Evolutionary conservation across 2,329 filamentous ascomycete genomes (phyloP), one percentile per base, ranked within the genome.

Genomic region (Didymella arachidicola): DNA sequence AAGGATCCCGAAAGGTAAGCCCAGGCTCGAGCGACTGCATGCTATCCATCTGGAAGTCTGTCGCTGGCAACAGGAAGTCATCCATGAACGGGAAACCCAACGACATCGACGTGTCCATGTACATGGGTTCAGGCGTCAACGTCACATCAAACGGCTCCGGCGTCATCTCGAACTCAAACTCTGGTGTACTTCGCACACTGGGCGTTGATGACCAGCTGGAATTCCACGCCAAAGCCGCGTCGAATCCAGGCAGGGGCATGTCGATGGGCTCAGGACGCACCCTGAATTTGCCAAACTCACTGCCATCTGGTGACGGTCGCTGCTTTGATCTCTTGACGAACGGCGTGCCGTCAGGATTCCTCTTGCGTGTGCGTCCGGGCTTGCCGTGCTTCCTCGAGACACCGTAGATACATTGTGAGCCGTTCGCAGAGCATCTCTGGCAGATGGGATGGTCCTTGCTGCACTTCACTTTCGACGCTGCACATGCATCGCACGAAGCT

Each of bases 401-500:
- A 16, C 73, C 72, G 39, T 75, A 75, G 57, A 75, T 59, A 56
- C 73, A 76, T 50, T 65, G 61, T 5, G 64, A 67, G 36, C 67
- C 68, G 41, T 70, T 72, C 51, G 65, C 47, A 11, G 65, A 63
- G 56, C 74, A 77, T 29, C 72, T 72, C n/a, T 62, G 60, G 54
- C 73, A 76, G 19, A 61, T 65, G 2, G 74, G 73, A 57, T 75
- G 73, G 25, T 73, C 68, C 58, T 75, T 75, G 61, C 70, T 73
- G 63, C 74, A 76, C 55, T 74, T 75, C 49, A 76, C 71, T 56
- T 77, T 77, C 7, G 72, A 74, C n/a, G 71, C 67, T n/a, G 74
- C 72, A 64, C 74, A 77, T 7, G 70, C 67, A 62, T 77, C 72
- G 63, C 74, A 76, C 12, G 72, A 76, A 52, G 71, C 72, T 61